A percentile compares a stretch with the other conserved stretches of the same genome.
Evolutionary conservation across 2,329 filamentous ascomycete genomes (phyloP).

Genomic region (Colletotrichum australisinense): DNA sequence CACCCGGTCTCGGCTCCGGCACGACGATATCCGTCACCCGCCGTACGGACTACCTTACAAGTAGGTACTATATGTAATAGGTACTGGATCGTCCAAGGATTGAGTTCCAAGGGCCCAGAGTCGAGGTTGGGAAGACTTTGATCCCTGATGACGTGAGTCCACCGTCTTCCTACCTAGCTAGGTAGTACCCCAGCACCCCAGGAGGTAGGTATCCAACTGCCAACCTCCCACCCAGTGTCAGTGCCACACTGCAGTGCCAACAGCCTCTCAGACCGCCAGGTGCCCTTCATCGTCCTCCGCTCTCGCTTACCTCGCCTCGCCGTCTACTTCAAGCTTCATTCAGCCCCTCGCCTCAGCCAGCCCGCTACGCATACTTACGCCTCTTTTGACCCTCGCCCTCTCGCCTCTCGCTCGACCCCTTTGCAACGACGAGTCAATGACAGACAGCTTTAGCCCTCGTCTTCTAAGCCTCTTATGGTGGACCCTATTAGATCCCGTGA

Average conservation of each 20-base stretch:
- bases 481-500: no score
- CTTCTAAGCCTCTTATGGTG: no score
- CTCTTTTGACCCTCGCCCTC: conserved; percentile 4
- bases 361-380: conserved; percentile 4
- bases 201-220: background rate
- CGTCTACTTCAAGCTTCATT: conserved; percentile 2
- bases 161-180: background rate
- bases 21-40: background rate
- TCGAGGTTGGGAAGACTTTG: background rate
- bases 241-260: background rate
- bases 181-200: no score
- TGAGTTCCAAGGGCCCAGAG: background rate
- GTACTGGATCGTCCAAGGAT: no score
- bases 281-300: background rate
- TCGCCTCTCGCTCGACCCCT: background rate
- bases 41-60: background rate
- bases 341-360: background rate
- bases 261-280: background rate
- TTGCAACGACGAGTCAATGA: background rate
- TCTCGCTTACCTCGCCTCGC: background rate
- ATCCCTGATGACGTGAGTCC: conserved; percentile 28
- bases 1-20: conserved; percentile 29
- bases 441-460: background rate
- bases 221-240: background rate
- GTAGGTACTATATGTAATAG: no score